Base-by-base conservation (phyloP, 495 filamentous ascomycete species). In the Penicillium manginii region DNA sequence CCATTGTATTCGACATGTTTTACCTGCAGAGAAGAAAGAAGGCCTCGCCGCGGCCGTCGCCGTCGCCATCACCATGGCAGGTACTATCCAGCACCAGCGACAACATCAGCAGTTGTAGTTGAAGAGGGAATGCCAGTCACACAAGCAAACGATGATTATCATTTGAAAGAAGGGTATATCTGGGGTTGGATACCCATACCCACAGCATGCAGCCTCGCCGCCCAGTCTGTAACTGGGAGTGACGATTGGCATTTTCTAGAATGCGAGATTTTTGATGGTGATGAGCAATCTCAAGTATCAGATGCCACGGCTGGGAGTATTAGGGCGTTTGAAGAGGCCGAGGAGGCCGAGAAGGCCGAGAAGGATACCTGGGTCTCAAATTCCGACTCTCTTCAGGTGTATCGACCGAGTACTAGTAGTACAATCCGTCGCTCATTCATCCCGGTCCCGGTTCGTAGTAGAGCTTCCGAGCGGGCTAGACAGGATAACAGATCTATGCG, bases 21-120 rank as follows among this genome's bases (percentile, higher is more conserved):
- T 17, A 17, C 2, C n/a, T 72, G 66, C 48, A 64, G 58, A 15
- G 4, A 53, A 33, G 26, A 57, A 19, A 14, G 26, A 26, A n/a
- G 6, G 21, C 45, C 45, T 8, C 17, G 14, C 18, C 26, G 46
- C n/a, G 2, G 17, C 18, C 35, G 52, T 43, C 40, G 6, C 3
- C 17, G 40, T 17, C 15, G 35, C 35, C 12, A 11, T n/a, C n/a
- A n/a, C n/a, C n/a, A n/a, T n/a, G n/a, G n/a, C n/a, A n/a, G n/a
- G n/a, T n/a, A n/a, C 9, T 37, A 14, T n/a, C 15, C n/a, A 33
- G 39, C 23, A 42, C 21, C 46, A 18, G 26, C 29, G 45, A 51
- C 32, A 11, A 15, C 15, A 22, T 11, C 45, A 29, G 45, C 4
- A n/a, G 8, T 19, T 12, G 40, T 17, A 17, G 17, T 8, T 17